Base-by-base conservation (phyloP, 2,329 filamentous ascomycete species). In the Metarhizium brunneum region DNA sequence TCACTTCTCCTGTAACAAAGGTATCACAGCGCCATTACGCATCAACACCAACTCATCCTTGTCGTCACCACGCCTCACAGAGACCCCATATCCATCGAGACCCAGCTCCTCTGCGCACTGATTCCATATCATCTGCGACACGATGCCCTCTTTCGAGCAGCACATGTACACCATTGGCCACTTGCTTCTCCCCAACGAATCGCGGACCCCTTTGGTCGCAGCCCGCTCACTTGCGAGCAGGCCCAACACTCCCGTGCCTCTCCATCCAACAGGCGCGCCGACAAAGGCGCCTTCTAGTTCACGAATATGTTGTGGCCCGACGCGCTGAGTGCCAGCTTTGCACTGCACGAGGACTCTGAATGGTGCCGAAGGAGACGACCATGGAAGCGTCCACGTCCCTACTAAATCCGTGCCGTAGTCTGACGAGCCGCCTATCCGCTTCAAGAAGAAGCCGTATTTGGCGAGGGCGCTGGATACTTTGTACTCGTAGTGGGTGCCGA, bases 401-500 rank as follows among this genome's bases (percentile, higher is more conserved):
- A 90, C 71, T 1, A 92, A 76, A 65, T 92, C 89, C 62, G 90
- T 87, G 42, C 89, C 88, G 57, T 76, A 77, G 69, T 92, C 88
- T 1, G 80, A 82, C 3, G 74, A 72, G 40, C 85, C 81, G 32
- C 88, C 89, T 2, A 86, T 77, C 36, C 88, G 81, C 50, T 74
- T 74, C 38, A 92, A 76, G 25, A 73, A 69, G 71, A 92, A 88
- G 54, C 85, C 84, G 53, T 87, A 79, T 1, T 71, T 70, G 3
- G 76, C 64, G 0, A 92, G 77, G 1, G 80, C 71, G 4, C 70
- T 66, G 6, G 80, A 78, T 3, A 84, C 80, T 0, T 76, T 83
- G 72, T 92, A 92, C 69, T 94, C 89, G 72, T 88, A 92, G 66
- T 81, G 81, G 0, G 88, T 92, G 60, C 89, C 89, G 47, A 84